Conservation (phyloP, 78 protist species). For the Pigoraptor vietnamica region DNA sequence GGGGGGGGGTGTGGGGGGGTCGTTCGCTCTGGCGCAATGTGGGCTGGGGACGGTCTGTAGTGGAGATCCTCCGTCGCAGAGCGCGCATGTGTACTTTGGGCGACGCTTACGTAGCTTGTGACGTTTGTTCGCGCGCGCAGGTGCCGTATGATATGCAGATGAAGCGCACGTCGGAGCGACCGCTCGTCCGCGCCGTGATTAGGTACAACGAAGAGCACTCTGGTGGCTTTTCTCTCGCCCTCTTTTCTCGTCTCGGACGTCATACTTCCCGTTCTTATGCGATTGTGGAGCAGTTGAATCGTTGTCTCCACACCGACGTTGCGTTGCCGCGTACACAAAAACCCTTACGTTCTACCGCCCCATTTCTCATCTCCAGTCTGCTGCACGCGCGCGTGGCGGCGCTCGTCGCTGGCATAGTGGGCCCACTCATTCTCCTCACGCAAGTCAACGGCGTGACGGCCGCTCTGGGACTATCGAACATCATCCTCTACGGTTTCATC, state of each 20-base stretch:
- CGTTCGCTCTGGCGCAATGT: no score
- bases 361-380: neutral
- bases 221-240: neutral
- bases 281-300: no score
- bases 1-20: no score
- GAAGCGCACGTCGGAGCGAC: slow-evolving; percentile 21
- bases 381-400: neutral
- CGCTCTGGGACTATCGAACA: slow-evolving; percentile 65
- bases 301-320: no score
- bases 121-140: no score
- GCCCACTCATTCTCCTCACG: slow-evolving; percentile 12
- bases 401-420: neutral
- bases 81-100: no score
- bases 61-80: no score
- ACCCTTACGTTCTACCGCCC: neutral
- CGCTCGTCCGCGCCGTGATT: slow-evolving; percentile 1
- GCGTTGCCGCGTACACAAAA: neutral
- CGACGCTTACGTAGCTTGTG: no score
- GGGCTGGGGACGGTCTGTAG: no score
- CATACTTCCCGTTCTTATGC: no score
- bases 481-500: slow-evolving; percentile 60
- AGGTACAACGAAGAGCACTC: neutral
- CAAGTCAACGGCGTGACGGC: slow-evolving; percentile 51
- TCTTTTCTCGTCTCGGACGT: neutral
- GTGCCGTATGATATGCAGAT: slow-evolving; percentile 25